Conservation (phyloP, 768 basidiomycete genomes). For the Neoboletus brunneissimus region DNA sequence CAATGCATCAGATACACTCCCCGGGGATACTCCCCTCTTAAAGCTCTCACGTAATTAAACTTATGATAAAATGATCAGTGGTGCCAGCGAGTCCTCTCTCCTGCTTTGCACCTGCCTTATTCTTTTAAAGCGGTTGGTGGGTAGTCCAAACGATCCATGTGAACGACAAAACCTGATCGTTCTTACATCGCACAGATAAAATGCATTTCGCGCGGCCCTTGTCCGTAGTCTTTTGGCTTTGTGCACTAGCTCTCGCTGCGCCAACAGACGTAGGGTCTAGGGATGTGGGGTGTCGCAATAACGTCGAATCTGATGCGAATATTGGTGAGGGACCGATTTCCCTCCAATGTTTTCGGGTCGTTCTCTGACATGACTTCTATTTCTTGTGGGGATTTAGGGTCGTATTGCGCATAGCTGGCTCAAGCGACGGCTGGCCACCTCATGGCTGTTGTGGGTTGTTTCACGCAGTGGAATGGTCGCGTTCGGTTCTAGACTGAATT, state of each 20-base stretch:
- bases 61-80: not conserved
- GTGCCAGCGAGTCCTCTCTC: no score
- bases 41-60: not conserved
- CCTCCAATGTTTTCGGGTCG: not conserved
- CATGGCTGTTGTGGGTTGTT: not conserved
- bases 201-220: not conserved
- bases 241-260: not conserved
- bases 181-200: not conserved
- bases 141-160: not conserved
- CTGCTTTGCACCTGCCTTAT: not conserved
- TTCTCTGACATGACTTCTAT: not conserved
- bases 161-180: not conserved
- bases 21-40: not conserved
- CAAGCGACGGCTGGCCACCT: not conserved
- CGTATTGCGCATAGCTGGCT: not conserved
- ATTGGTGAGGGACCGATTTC: not conserved
- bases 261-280: not conserved
- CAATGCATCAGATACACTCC: no score
- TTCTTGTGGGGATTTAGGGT: not conserved
- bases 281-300: not conserved
- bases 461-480: no score
- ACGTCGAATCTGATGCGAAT: no score
- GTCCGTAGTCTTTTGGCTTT: not conserved
- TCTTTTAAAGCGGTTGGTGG: not conserved
- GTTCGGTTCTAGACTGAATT: no score